These are phyloP conservation scores for Alisma plantagoaquatica DNA, from an alignment of 106 monocot genomes.

Conservation along the genomic window DNA sequence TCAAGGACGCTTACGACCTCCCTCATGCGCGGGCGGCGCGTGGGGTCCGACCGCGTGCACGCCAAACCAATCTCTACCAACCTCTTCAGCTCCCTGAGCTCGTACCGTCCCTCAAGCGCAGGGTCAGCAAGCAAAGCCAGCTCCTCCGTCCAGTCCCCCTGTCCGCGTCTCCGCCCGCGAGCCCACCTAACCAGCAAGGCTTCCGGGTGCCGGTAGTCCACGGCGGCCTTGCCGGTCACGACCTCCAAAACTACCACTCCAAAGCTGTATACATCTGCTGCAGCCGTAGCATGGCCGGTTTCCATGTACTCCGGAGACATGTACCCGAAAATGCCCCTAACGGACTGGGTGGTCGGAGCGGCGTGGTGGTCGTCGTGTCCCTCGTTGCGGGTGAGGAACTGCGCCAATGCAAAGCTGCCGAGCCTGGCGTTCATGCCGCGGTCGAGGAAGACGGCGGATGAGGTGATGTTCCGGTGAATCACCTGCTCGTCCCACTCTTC, in stretches of 20 bases:
- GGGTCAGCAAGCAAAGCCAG: constrained; percentile 43
- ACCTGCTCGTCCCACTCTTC: constrained; percentile 98
- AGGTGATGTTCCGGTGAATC: constrained; percentile 84
- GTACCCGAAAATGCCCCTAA: constrained; percentile 85
- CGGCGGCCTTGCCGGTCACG: constrained; percentile 51
- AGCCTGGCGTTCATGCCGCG: constrained; percentile 56
- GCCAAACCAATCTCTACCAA: constrained; percentile 41
- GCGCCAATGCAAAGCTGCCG: constrained; percentile 77
- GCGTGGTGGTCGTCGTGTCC: constrained; percentile 14
- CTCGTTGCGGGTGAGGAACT: constrained; percentile 70
- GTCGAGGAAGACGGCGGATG: constrained; percentile 72
- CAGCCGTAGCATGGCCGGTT: constrained; percentile 49
- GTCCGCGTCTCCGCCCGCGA: not conserved
- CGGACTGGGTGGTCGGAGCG: constrained; percentile 10
- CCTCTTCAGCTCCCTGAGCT: constrained; percentile 31
- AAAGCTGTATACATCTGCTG: constrained; percentile 85
- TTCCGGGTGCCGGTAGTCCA: constrained; percentile 56
- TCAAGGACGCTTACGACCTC: constrained; percentile 65
- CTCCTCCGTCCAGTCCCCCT: constrained; percentile 21
- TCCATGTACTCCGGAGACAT: constrained; percentile 91
- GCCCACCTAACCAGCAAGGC: constrained; percentile 40
- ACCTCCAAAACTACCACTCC: constrained; percentile 82
- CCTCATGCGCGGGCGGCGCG: constrained; percentile 58
- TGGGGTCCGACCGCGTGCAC: constrained; percentile 50
- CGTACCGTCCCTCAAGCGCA: constrained; percentile 37